Evolutionary conservation across 805 yeast species (phyloP).

Genomic region (Kluyveromyces starmeri): DNA sequence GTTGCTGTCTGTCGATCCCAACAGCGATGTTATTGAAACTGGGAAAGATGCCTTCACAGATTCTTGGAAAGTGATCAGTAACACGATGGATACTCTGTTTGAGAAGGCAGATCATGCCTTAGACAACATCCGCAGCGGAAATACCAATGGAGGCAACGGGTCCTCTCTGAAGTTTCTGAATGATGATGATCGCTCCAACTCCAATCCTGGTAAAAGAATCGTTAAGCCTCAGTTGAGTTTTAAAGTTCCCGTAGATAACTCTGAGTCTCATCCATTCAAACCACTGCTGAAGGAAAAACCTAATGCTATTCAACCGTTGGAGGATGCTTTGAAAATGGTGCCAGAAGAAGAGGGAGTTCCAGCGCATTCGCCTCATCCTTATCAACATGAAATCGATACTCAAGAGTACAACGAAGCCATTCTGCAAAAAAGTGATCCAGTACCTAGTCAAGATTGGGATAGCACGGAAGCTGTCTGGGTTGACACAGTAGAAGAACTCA

Average conservation of each 20-base stretch:
- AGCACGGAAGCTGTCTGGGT: constrained; percentile 63
- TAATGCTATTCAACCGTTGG: constrained; percentile 47
- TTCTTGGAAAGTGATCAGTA: constrained; percentile 55
- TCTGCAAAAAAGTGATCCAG: constrained; percentile 37
- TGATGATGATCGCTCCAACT: constrained; percentile 27
- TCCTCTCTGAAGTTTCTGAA: constrained; percentile 40
- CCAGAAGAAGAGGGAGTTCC: constrained; percentile 37
- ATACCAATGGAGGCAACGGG: constrained; percentile 14
- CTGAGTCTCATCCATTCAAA: constrained; percentile 61
- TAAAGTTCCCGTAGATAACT: constrained; percentile 51
- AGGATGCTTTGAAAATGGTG: constrained; percentile 38
- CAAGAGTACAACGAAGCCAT: constrained; percentile 61
- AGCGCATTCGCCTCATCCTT: constrained; percentile 70
- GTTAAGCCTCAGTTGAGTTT: constrained; percentile 67
- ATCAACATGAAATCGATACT: constrained; percentile 59
- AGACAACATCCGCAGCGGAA: constrained; percentile 10
- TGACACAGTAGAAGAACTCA: constrained; percentile 44
- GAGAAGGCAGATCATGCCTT: constrained; percentile 70
- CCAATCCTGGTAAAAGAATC: constrained; percentile 27
- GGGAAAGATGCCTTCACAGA: constrained; percentile 39
- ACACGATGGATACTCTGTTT: constrained; percentile 56
- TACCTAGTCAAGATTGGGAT: constrained; percentile 56
- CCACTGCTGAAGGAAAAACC: constrained; percentile 73
- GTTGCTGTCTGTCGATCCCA: constrained; percentile 31
- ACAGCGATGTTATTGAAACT: constrained; percentile 17